These are phyloP conservation scores for Fusarium verrucosum DNA, from an alignment of 2,329 filamentous ascomycete species.

Conservation along the genomic window DNA sequence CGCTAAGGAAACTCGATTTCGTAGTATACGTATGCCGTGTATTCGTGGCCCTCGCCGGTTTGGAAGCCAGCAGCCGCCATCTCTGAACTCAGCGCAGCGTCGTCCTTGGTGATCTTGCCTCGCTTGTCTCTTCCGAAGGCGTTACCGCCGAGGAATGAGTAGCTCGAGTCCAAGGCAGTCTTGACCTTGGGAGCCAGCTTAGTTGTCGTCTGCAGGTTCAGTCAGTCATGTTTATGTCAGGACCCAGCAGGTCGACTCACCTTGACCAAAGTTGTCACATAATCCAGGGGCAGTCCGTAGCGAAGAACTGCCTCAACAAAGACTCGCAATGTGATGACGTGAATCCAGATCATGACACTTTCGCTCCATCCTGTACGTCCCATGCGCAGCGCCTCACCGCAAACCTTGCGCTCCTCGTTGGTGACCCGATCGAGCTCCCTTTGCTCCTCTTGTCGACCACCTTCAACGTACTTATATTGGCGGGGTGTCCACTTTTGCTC, in stretches of 20 bases:
- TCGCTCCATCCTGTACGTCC: conserved; percentile 95
- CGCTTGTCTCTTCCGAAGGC: conserved; percentile 95
- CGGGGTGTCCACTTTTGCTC: conserved; percentile 95
- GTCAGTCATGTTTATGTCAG: conserved; percentile 21
- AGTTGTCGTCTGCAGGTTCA: conserved; percentile 71
- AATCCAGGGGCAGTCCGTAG: conserved; percentile 91
- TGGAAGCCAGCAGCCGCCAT: conserved; percentile 79
- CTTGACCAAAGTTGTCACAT: conserved; percentile 84
- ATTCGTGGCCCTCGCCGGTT: conserved; percentile 79
- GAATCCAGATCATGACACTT: conserved; percentile 94
- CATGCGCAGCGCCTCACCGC: conserved; percentile 88
- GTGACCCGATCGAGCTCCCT: conserved; percentile 84
- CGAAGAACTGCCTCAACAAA: conserved; percentile 98
- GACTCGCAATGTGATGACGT: conserved; percentile 87
- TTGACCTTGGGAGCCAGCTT: conserved; percentile 85
- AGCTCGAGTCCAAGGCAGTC: conserved; percentile 80
- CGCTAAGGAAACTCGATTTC: conserved; percentile 78
- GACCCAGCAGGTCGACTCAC: conserved; percentile 61
- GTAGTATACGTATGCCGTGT: conserved; percentile 97
- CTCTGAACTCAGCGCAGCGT: conserved; percentile 79
- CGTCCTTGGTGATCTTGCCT: conserved; percentile 89
- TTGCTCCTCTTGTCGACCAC: conserved; percentile 87
- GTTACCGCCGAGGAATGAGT: conserved; percentile 93
- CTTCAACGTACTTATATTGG: conserved; percentile 92
- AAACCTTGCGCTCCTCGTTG: conserved; percentile 88